phyloP scores from a whole-genome alignment of 1,139 yeast species.

The Protomyces inundatus region DNA sequence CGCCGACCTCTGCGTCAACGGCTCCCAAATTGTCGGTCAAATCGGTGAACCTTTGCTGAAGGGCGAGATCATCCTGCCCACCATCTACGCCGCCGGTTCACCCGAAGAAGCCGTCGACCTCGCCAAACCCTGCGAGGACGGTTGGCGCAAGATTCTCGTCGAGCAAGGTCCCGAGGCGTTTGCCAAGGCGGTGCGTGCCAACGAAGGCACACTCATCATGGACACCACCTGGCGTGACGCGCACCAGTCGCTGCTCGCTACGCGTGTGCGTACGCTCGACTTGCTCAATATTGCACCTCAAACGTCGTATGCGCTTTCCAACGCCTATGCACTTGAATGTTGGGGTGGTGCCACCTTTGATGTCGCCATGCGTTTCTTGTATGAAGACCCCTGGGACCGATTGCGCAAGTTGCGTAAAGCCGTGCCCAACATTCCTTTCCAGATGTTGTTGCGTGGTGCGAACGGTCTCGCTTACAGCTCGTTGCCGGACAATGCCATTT shows the following conservation, averaged over 20 bases:
- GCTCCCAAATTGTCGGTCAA: constrained; percentile 93
- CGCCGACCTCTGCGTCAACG: constrained; percentile 91
- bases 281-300: constrained; percentile 85
- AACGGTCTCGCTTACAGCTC: constrained; percentile 98
- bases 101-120: constrained; percentile 53
- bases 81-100: constrained; percentile 55
- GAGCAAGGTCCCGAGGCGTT: constrained; percentile 83
- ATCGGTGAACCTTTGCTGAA: constrained; percentile 79
- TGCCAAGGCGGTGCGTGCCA: constrained; percentile 77
- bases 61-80: constrained; percentile 71
- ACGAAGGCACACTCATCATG: constrained; percentile 84
- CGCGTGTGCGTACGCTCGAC: constrained; percentile 93
- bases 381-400: constrained; percentile 99
- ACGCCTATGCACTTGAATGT: constrained; percentile 93
- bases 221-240: constrained; percentile 99
- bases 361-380: constrained; percentile 95
- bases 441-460: constrained; percentile 98
- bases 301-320: constrained; percentile 82
- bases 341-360: constrained; percentile 99
- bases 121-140: constrained; percentile 56
- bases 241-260: constrained; percentile 95
- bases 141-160: constrained; percentile 87
- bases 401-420: constrained; percentile 76
- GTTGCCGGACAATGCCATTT: constrained; percentile 96
- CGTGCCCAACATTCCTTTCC: constrained; percentile 98